Base-by-base conservation (phyloP, 78 protist genomes). In the Dictyostelium brefeldianum region DNA sequence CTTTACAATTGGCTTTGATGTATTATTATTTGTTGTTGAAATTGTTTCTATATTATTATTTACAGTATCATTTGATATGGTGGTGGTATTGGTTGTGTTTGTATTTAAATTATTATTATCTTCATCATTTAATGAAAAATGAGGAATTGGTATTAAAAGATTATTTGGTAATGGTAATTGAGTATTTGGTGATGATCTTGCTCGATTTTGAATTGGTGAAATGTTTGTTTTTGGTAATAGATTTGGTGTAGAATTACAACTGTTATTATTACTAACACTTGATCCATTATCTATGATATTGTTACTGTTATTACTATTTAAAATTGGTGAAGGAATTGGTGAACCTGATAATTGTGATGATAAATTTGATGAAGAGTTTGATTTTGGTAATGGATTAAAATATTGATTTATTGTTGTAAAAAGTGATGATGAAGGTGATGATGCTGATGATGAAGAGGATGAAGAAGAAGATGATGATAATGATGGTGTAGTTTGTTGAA, bases 131-230 rank as follows among this genome's bases (percentile, higher is more conserved):
- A 71, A 71, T 12, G 79, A 67, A 67, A 67, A 67, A 31, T 25
- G 14, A 31, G 75, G 75, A 31, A 67, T 67, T 67, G 75, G 47
- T 67, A 67, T 31, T 31, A 67, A 31, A 67, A 31, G 43, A 14
- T 25, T 25, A 46, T 73, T 73, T 73, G 79, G 79, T 22, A 46
- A 50, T n/a, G 81, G 81, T 14, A 77, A 8, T 77, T 25, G 59
- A 7, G 51, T 36, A 14, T 22, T 36, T 36, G 81, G 64, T 12
- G 81, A 50, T 50, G 81, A 48, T 51, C 81, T 75, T 50, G 31
- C 18, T 73, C 79, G 43, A 47, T n/a, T 73, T 73, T 73, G 79
- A n/a, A 73, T 46, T 36, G 79, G 79, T 73, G 59, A 73, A 43
- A 47, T 17, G n/a, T 20, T 46, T 73, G 31, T 73, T 15, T 29